phyloP scores from a whole-genome alignment of 495 filamentous ascomycete genomes.

The Aspergillus coremiiformis region DNA sequence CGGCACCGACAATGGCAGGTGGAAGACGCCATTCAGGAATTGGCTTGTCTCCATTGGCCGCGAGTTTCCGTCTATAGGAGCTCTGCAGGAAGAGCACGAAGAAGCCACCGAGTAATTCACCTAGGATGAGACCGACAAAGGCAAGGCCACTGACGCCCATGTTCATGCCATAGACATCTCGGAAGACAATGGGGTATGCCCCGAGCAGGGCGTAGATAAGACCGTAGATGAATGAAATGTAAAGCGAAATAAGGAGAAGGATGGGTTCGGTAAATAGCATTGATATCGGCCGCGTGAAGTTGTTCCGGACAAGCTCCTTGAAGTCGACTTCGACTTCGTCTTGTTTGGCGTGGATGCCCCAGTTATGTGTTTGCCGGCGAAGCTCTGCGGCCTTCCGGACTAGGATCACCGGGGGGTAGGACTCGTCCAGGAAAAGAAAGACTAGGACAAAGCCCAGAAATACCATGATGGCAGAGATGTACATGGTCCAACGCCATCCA shows the following conservation, averaged over 20 bases:
- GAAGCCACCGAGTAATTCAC: constrained; percentile 21
- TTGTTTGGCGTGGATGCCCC: constrained; percentile 43
- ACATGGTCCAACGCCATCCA: constrained; percentile 45
- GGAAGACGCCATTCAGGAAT: constrained; percentile 37
- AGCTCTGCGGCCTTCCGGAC: constrained; percentile 32
- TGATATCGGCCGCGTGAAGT: constrained; percentile 36
- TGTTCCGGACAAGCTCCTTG: constrained; percentile 30
- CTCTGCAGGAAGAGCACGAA: constrained; percentile 25
- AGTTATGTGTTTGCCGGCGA: constrained; percentile 36
- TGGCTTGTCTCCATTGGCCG: constrained; percentile 24
- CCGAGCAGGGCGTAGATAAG: constrained; percentile 38
- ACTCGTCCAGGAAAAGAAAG: constrained; percentile 28
- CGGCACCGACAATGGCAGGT: constrained; percentile 43
- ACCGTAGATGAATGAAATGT: constrained; percentile 42
- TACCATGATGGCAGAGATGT: constrained; percentile 35
- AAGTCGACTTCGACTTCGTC: constrained; percentile 40
- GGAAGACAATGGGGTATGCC: constrained; percentile 39
- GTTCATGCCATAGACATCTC: constrained; percentile 30
- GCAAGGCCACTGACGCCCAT: constrained; percentile 29
- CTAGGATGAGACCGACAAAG: constrained; percentile 35
- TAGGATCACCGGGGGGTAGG: constrained; percentile 36
- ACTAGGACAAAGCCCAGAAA: constrained; percentile 21
- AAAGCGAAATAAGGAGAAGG: constrained; percentile 37
- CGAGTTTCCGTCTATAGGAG: constrained; percentile 25
- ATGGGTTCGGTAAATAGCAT: constrained; percentile 43